Conservation (phyloP, 176 grass and related monocot species). For the Ensete glaucum region DNA sequence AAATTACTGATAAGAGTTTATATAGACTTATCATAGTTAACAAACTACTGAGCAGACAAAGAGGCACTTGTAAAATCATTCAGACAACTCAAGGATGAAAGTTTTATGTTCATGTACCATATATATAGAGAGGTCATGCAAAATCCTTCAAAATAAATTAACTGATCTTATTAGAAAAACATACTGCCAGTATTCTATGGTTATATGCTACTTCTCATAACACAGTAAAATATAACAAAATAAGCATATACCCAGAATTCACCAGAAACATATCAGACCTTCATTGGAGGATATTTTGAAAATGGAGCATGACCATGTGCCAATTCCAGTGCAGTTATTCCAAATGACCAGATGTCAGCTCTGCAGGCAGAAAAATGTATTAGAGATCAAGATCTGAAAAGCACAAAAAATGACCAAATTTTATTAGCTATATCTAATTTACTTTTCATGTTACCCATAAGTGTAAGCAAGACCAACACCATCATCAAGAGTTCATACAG, state of each 20-base stretch:
- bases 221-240: not conserved
- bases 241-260: not conserved
- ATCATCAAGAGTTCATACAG: not conserved
- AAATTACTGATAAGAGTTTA: too few relatives aligned
- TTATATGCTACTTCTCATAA: not conserved
- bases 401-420: not conserved
- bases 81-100: too few relatives aligned
- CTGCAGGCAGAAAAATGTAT: slow-evolving; percentile 38
- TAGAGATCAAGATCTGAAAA: slow-evolving; percentile 9
- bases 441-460: not conserved
- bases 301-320: slow-evolving; percentile 98
- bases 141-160: not conserved
- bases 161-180: not conserved
- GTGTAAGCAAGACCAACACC: not conserved
- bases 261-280: slow-evolving; percentile 36
- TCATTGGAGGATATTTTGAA: slow-evolving; percentile 99
- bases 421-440: not conserved
- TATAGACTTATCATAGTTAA: too few relatives aligned
- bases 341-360: slow-evolving; percentile 99
- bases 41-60: too few relatives aligned
- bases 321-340: slow-evolving; percentile 95
- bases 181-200: not conserved
- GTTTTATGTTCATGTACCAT: too few relatives aligned
- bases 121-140: not conserved
- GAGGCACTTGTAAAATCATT: too few relatives aligned